Evolutionary conservation across 768 basidiomycete species (phyloP), one percentile per base, ranked within the genome.

Genomic region (Astraeus odoratus): DNA sequence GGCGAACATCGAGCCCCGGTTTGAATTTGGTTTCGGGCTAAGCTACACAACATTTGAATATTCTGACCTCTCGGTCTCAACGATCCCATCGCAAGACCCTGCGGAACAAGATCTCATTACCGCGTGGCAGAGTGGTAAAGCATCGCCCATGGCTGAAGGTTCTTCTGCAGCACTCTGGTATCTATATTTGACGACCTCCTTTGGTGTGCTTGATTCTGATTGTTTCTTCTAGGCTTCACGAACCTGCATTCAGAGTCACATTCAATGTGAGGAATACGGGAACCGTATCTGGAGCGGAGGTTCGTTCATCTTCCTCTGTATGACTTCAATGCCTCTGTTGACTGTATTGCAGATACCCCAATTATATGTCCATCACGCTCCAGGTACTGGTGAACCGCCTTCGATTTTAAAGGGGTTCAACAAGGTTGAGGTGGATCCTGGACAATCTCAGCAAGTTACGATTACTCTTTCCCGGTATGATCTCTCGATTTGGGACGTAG

Each of bases 251-350:
- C 57, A 63, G 68, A 30, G 78, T 86, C 6, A 73, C 73, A 0
- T 90, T 91, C 58, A 60, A 69, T 5, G 70, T 93, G 20, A 56
- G 66, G 49, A 93, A 93, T 59, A 75, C 72, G 0, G 90, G 89
- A 0, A 46, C 55, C 0, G 61, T 73, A 8, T 70, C 57, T 40
- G 89, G 89, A 15, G 70, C 72, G 27, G 88, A 89, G 48, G 83
- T 81, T 58, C 42, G 71, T 26, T 37, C n/a, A n/a, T n/a, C n/a
- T 31, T 31, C n/a, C 4, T 31, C n/a, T 6, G 12, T 20, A 15
- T 23, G 3, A 35, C 4, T 20, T 25, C 6, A 22, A 26, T 20
- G 10, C 8, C 8, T n/a, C 38, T 8, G 33, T 33, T 30, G 51
- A 8, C 52, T 29, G n/a, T 22, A 7, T 31, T 19, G 9, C 29